phyloP scores from a whole-genome alignment of 495 filamentous ascomycete species.

The Penicillium fimorum region DNA sequence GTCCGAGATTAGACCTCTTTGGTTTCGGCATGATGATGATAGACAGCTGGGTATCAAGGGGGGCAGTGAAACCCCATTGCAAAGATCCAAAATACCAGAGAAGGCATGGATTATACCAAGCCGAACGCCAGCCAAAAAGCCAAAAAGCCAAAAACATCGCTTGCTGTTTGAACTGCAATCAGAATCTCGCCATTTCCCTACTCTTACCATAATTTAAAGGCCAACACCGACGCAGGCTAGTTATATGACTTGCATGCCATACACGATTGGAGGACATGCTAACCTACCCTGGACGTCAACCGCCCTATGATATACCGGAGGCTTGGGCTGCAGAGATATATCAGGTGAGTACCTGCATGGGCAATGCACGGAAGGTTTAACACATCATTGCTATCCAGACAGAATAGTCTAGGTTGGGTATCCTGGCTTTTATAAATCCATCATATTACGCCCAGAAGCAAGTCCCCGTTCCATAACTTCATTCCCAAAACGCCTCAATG shows the following conservation, averaged over 20 bases:
- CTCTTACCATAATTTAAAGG: background rate
- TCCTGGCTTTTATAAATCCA: constrained; percentile 4
- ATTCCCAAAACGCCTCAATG: background rate
- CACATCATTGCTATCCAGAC: background rate
- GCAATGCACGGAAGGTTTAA: background rate
- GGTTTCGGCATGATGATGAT: constrained; percentile 14
- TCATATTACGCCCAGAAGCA: constrained; percentile 3
- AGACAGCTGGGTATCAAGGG: constrained; percentile 55
- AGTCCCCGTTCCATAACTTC: background rate
- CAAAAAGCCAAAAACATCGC: constrained; percentile 74
- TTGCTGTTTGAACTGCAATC: constrained; percentile 57
- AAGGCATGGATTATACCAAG: constrained; percentile 80
- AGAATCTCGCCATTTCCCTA: constrained; percentile 33
- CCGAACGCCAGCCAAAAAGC: constrained; percentile 79
- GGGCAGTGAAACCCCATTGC: constrained; percentile 81
- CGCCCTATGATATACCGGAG: too few species aligned
- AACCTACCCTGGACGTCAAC: background rate
- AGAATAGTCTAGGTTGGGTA: constrained; percentile 5
- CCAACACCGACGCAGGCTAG: background rate
- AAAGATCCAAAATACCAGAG: constrained; percentile 74
- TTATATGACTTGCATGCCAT: background rate
- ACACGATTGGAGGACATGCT: background rate
- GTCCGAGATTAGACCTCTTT: constrained; percentile 14
- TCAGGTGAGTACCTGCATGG: background rate
- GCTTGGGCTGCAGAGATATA: background rate